These are phyloP conservation scores for Melocanna baccifera DNA, from an alignment of 176 grass and related monocot species.

Conservation along the genomic window DNA sequence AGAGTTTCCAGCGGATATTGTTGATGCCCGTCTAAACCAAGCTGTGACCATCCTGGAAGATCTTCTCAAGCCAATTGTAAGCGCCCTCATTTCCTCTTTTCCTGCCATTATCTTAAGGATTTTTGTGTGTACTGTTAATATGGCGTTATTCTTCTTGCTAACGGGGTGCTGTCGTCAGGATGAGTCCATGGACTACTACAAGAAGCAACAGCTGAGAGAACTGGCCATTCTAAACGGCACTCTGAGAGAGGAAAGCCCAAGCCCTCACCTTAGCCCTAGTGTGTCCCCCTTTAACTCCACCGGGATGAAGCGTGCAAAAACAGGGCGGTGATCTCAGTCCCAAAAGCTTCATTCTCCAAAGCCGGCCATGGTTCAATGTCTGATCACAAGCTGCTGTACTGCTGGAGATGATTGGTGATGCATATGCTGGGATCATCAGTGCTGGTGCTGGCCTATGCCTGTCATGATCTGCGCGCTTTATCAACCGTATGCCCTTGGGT, in stretches of 20 bases:
- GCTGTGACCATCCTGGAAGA: conserved; percentile 81
- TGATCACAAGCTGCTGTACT: conserved; percentile 40
- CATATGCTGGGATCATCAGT: conserved; percentile 49
- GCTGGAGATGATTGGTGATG: conserved; percentile 56
- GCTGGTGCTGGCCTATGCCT: conserved; percentile 51
- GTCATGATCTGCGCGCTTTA: conserved; percentile 47
- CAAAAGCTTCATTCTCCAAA: not conserved
- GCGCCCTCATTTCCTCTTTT: not conserved
- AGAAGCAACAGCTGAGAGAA: conserved; percentile 93
- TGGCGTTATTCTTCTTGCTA: not conserved
- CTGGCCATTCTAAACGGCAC: conserved; percentile 92
- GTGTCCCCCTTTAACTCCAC: conserved; percentile 89
- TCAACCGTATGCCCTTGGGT: conserved; percentile 34
- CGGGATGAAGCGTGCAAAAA: conserved; percentile 92
- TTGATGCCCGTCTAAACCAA: conserved; percentile 77
- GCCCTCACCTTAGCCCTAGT: conserved; percentile 76
- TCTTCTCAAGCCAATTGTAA: conserved; percentile 97
- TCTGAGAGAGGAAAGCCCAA: conserved; percentile 87
- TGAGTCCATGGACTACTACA: conserved; percentile 97
- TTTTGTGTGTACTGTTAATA: conserved; percentile 16
- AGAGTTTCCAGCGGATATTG: conserved; percentile 87
- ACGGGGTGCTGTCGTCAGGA: conserved; percentile 48
- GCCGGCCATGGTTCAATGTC: not conserved
- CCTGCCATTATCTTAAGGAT: not conserved
- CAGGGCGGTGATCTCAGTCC: conserved; percentile 55